Conservation (phyloP, 768 basidiomycete genomes). For the Sarcodon aspratus region DNA sequence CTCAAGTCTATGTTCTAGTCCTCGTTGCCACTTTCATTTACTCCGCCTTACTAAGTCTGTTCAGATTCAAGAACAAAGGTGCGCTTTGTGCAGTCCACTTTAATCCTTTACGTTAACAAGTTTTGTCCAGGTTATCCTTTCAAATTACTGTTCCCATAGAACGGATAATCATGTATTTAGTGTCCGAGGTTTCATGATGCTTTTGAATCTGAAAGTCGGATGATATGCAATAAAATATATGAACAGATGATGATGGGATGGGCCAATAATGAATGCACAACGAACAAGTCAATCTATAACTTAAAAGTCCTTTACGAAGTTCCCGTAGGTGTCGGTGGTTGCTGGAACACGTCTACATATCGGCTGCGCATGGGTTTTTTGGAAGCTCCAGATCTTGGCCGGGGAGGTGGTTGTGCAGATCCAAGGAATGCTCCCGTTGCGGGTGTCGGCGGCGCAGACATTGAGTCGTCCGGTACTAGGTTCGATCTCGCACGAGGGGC, state of each 20-base stretch:
- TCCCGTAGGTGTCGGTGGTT: conserved; percentile 18
- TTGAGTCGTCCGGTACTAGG: conserved; percentile 37
- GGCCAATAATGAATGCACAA: not conserved
- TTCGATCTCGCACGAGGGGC: conserved; percentile 55
- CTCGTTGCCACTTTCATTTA: conserved; percentile 74
- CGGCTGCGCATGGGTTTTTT: conserved; percentile 74
- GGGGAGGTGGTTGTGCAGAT: conserved; percentile 9
- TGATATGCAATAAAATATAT: conserved; percentile 2
- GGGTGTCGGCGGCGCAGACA: conserved; percentile 22
- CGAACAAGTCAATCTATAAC: not conserved
- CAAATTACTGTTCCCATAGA: conserved; percentile 43
- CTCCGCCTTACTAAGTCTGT: conserved; percentile 76
- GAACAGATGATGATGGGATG: conserved; percentile 2
- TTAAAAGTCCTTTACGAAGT: not conserved
- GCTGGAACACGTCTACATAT: conserved; percentile 87
- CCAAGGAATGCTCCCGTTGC: conserved; percentile 11
- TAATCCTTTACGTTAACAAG: not conserved
- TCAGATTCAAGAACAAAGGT: conserved; percentile 89
- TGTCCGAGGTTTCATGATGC: conserved; percentile 2
- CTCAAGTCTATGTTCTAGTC: conserved; percentile 87
- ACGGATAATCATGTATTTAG: not conserved
- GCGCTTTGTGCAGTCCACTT: conserved; percentile 8
- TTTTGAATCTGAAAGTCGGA: not conserved
- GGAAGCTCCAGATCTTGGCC: conserved; percentile 36
- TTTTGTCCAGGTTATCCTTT: conserved; percentile 59